A percentile compares a stretch with the other conserved stretches of the same genome.
Evolutionary conservation across 805 yeast species (phyloP).

Genomic region (Sugiyamaella boreocaroliniensis): DNA sequence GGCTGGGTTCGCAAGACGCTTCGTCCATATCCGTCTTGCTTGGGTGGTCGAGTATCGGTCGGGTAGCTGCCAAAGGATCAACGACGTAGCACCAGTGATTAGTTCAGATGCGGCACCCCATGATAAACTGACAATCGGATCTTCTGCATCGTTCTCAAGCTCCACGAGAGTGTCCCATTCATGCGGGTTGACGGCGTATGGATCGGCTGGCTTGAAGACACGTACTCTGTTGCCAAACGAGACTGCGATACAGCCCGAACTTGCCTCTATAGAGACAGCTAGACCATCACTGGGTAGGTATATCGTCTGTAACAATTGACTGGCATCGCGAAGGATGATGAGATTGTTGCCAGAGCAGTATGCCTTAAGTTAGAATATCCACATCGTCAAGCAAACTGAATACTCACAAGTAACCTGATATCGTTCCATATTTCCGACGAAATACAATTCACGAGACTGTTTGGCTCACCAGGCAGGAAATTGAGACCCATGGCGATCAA

Average conservation of each 20-base stretch:
- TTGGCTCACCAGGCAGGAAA: slow-evolving; percentile 81
- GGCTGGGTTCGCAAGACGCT: slow-evolving; percentile 55
- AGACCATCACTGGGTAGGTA: slow-evolving; percentile 61
- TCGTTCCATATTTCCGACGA: slow-evolving; percentile 60
- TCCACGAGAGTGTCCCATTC: not conserved
- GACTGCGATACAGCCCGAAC: slow-evolving; percentile 44
- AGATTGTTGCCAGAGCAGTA: slow-evolving; percentile 88
- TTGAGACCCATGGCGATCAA: slow-evolving; percentile 17
- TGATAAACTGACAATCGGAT: slow-evolving; percentile 38
- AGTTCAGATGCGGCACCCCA: slow-evolving; percentile 57
- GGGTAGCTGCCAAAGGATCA: slow-evolving; percentile 47
- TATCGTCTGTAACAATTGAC: slow-evolving; percentile 63
- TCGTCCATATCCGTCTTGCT: slow-evolving; percentile 35
- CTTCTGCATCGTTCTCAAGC: slow-evolving; percentile 22
- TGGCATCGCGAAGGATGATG: slow-evolving; percentile 51
- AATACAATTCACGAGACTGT: slow-evolving; percentile 46
- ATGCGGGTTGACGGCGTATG: not conserved
- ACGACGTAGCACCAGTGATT: slow-evolving; percentile 49
- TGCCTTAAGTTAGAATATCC: slow-evolving; percentile 28
- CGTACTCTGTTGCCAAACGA: slow-evolving; percentile 17
- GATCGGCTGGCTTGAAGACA: slow-evolving; percentile 19
- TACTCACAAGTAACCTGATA: slow-evolving; percentile 44
- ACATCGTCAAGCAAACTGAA: not conserved
- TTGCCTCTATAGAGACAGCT: slow-evolving; percentile 56
- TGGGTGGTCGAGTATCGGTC: not conserved